These are phyloP conservation scores for Conticribra guillardii DNA, from an alignment of 108 stramenopile genomes.

Conservation along the genomic window DNA sequence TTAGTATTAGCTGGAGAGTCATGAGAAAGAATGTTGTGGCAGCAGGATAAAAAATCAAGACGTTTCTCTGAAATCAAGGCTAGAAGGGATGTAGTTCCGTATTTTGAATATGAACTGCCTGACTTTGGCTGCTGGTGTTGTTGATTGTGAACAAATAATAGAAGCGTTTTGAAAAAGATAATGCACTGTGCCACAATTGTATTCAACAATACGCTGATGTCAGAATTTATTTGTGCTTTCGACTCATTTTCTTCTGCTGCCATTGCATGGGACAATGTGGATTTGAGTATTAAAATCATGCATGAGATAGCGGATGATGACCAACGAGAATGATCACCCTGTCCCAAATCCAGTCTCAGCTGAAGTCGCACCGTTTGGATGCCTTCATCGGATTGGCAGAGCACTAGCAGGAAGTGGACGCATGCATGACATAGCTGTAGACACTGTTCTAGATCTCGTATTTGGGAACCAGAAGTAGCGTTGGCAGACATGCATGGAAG, in stretches of 20 bases:
- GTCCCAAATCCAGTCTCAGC: constrained; percentile 28
- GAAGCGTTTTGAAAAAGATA: constrained; percentile 34
- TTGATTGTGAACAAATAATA: constrained; percentile 28
- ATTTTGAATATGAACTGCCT: neutral
- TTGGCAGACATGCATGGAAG: constrained; percentile 26
- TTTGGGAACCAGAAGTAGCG: neutral
- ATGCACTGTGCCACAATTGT: constrained; percentile 35
- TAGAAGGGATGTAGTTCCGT: constrained; percentile 7
- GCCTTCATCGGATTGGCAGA: constrained; percentile 40
- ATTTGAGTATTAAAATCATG: constrained; percentile 27
- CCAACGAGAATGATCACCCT: constrained; percentile 29
- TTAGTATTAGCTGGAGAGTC: no score
- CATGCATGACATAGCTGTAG: constrained; percentile 21
- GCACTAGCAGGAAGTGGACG: constrained; percentile 26
- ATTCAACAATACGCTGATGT: constrained; percentile 5
- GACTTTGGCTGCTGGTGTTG: neutral
- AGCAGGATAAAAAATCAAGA: constrained; percentile 32
- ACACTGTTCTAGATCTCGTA: neutral
- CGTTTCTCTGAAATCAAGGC: constrained; percentile 33
- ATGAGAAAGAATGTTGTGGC: constrained; percentile 20
- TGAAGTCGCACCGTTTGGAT: constrained; percentile 32
- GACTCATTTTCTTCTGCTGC: constrained; percentile 8
- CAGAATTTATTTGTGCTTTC: neutral
- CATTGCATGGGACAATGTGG: constrained; percentile 9
- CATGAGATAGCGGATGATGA: constrained; percentile 41